Evolutionary conservation across 805 yeast genomes (phyloP), one percentile per base, ranked within the genome.

Genomic region (Candida chauliodis): DNA sequence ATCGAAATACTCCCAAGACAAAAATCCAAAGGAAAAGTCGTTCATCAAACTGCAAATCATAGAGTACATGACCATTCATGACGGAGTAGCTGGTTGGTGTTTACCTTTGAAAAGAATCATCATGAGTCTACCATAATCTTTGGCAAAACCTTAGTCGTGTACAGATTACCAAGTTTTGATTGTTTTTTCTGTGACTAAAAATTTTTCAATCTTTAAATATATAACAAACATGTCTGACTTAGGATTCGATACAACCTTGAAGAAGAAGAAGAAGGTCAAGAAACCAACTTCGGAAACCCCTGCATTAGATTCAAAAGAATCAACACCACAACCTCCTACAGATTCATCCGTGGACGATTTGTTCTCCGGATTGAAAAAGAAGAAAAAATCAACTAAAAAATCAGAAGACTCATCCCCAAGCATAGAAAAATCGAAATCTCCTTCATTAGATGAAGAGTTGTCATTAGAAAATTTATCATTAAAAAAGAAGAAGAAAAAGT

Each of bases 401-500:
- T 4, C 24, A 14, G 13, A 14, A 8, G 28, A 21, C 21, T 25
- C 15, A 20, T 24, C 7, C 6, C 21, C 37, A 13, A 16, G 22
- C 18, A 11, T 21, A 30, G 15, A 28, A 21, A 34, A 33, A 5
- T 58, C 49, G 33, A 49, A 41, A 8, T 41, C 56, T 23, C 44
- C 46, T 13, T 46, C 60, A 15, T 57, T 58, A 21, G 43, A 47
- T 5, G 52, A 41, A 11, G 53, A 38, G 2, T 70, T 63, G 15
- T 50, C 66, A 14, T 58, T 69, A 37, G 73, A 64, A 19, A 73
- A 67, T 38, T 58, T 69, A 44, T 49, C 61, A 13, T 62, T 69
- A 49, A 81, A 81, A 63, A 84, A 84, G 72, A 89, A 89, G 78
- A 87, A 87, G 82, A 87, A 87, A 82, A 81, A 79, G 77, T 59